Percentiles rank a stretch among this genome's conserved stretches.
These are phyloP conservation scores for Pseudozyma thailandica DNA, from an alignment of 1,284 basidiomycete species.

Conservation along the genomic window DNA sequence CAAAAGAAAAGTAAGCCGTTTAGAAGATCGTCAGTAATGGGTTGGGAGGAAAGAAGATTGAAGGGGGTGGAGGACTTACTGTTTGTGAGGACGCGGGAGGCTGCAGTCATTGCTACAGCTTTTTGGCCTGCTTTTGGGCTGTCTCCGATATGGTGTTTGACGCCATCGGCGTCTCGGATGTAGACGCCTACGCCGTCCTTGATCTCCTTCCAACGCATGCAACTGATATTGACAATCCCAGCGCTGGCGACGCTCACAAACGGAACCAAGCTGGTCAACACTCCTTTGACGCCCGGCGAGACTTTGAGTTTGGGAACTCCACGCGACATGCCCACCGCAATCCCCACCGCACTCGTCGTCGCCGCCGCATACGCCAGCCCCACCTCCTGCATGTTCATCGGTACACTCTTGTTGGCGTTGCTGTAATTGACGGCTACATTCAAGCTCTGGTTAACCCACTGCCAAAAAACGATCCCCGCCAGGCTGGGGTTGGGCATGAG, in stretches of 20 bases:
- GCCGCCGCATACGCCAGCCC: slow-evolving; percentile 71
- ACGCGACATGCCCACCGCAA: slow-evolving; percentile 71
- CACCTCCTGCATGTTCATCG: slow-evolving; percentile 70
- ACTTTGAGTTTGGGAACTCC: slow-evolving; percentile 69
- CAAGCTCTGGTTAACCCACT: slow-evolving; percentile 72
- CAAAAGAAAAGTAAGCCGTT: background rate
- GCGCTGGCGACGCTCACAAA: slow-evolving; percentile 71
- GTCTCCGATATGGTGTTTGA: slow-evolving; percentile 69
- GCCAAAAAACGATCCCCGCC: slow-evolving; percentile 71
- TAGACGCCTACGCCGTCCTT: slow-evolving; percentile 72
- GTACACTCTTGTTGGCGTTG: slow-evolving; percentile 71
- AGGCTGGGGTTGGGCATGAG: slow-evolving; percentile 44
- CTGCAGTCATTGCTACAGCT: slow-evolving; percentile 72
- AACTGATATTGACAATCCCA: slow-evolving; percentile 64
- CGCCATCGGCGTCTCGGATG: slow-evolving; percentile 57
- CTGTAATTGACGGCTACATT: slow-evolving; percentile 67
- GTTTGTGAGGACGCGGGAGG: slow-evolving; percentile 71
- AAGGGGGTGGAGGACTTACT: slow-evolving; percentile 62
- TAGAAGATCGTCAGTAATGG: background rate
- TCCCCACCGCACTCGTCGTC: slow-evolving; percentile 71
- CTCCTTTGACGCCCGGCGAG: slow-evolving; percentile 39
- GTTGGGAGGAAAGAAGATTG: background rate
- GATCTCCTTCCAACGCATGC: slow-evolving; percentile 74
- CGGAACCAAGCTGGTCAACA: slow-evolving; percentile 70
- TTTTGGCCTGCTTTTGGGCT: slow-evolving; percentile 70